Percentiles rank a stretch among this genome's conserved stretches.
Conservation (phyloP, 2,329 filamentous ascomycete species). For the Epicoccum nigrum region DNA sequence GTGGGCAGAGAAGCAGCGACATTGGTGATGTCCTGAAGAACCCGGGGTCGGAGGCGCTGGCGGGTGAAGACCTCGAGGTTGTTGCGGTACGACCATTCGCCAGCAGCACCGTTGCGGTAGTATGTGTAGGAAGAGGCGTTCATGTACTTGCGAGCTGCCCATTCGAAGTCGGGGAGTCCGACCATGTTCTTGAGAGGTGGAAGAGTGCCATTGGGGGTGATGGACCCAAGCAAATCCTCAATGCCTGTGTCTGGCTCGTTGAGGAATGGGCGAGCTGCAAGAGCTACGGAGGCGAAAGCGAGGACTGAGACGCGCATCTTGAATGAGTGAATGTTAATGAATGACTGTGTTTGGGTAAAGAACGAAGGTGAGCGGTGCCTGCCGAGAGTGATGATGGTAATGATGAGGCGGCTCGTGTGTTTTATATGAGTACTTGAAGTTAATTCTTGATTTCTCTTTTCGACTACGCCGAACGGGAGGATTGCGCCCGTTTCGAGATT, state of each 20-base stretch:
- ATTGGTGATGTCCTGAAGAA: constrained; percentile 57
- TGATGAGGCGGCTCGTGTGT: not conserved
- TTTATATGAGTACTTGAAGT: constrained; percentile 2
- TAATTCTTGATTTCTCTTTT: not conserved
- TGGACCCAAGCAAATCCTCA: constrained; percentile 29
- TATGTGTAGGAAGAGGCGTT: constrained; percentile 59
- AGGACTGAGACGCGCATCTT: constrained; percentile 32
- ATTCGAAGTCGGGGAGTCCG: constrained; percentile 62
- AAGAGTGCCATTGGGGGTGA: constrained; percentile 43
- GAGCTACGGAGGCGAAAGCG: constrained; percentile 31
- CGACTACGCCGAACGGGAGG: not conserved
- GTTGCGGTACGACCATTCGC: constrained; percentile 63
- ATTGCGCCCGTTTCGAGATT: not conserved
- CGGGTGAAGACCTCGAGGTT: constrained; percentile 62
- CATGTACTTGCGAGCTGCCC: constrained; percentile 57
- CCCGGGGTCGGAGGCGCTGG: constrained; percentile 56
- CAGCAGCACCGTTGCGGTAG: constrained; percentile 62
- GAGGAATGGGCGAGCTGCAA: constrained; percentile 43
- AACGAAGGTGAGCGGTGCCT: constrained; percentile 12
- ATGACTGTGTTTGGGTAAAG: not conserved
- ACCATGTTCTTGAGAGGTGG: constrained; percentile 55
- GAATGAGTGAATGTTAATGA: constrained; percentile 20
- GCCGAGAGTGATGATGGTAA: not conserved
- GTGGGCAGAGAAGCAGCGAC: constrained; percentile 50
- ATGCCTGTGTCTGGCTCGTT: constrained; percentile 48